phyloP scores from a whole-genome alignment of 2,329 filamentous ascomycete genomes.

The Alternaria incomplexa region DNA sequence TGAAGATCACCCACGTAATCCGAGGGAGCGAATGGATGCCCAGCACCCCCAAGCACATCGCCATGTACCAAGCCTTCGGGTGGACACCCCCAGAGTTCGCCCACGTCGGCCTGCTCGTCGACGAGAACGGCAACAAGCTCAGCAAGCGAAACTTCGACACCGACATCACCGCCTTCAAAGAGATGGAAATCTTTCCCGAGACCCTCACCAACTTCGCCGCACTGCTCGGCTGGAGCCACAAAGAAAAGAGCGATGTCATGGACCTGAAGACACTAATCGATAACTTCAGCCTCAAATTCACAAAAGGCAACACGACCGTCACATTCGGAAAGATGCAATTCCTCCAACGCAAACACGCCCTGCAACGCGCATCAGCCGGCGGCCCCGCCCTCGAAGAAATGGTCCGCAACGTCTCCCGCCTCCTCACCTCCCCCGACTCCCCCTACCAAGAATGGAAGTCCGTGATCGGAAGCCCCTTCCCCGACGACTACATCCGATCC shows the following conservation, averaged over 20 bases:
- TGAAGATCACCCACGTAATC: constrained; percentile 95
- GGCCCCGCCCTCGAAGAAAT: constrained; percentile 51
- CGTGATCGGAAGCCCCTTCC: constrained; percentile 27
- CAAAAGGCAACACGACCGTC: constrained; percentile 86
- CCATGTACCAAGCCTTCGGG: constrained; percentile 58
- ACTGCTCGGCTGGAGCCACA: constrained; percentile 82
- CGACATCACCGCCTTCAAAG: constrained; percentile 64
- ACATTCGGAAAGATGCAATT: constrained; percentile 79
- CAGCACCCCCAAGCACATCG: constrained; percentile 81
- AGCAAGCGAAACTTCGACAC: constrained; percentile 83
- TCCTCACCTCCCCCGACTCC: constrained; percentile 37
- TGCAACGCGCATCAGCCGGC: constrained; percentile 53
- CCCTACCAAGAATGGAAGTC: constrained; percentile 34
- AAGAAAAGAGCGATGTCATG: constrained; percentile 71
- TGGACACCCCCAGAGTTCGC: constrained; percentile 57
- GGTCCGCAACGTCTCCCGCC: constrained; percentile 37
- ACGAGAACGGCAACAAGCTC: constrained; percentile 56
- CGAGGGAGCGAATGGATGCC: constrained; percentile 96
- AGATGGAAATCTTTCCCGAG: constrained; percentile 67
- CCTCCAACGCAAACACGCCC: constrained; percentile 75
- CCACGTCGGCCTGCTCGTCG: constrained; percentile 57
- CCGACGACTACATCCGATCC: constrained; percentile 56
- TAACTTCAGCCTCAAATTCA: constrained; percentile 86
- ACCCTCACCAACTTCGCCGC: constrained; percentile 81
- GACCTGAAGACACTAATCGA: constrained; percentile 72